These are phyloP conservation scores for Rhodotorula sp. DNA, from an alignment of 1,284 basidiomycete species.

Conservation along the genomic window DNA sequence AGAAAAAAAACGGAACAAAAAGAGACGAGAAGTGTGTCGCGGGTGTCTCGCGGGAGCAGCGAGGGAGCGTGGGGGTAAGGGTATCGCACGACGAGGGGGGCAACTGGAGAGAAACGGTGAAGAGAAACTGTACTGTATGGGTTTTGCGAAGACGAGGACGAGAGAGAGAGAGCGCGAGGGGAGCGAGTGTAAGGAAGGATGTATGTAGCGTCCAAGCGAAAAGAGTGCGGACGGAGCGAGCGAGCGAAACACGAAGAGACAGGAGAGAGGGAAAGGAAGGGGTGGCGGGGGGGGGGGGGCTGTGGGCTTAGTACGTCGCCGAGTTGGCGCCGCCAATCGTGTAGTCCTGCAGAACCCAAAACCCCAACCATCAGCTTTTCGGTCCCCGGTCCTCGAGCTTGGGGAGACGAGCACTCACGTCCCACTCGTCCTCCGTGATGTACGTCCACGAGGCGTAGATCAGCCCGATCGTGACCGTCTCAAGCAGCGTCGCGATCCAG, in stretches of 20 bases:
- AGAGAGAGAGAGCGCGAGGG: no score
- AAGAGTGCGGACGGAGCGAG: neutral
- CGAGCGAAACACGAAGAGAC: neutral
- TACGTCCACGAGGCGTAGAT: conserved; percentile 41
- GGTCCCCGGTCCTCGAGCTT: no score
- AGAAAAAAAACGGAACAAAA: no score
- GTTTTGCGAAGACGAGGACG: neutral
- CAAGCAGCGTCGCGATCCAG: conserved; percentile 43
- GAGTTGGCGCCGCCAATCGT: conserved; percentile 2
- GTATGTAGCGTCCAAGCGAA: neutral
- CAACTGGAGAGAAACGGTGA: no score
- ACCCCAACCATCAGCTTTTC: neutral
- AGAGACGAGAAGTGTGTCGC: no score
- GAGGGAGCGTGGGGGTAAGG: neutral
- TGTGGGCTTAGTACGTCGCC: neutral
- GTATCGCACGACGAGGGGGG: neutral
- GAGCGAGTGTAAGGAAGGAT: neutral
- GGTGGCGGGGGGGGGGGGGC: neutral
- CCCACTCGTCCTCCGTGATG: conserved; percentile 45
- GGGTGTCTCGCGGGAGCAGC: neutral
- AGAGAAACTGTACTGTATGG: neutral
- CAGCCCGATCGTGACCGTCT: conserved; percentile 37
- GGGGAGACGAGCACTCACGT: conserved; percentile 15
- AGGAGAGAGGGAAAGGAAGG: neutral
- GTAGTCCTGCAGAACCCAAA: neutral